Conservation (phyloP, 2,329 filamentous ascomycete genomes). For the Verticillium isaacii region DNA sequence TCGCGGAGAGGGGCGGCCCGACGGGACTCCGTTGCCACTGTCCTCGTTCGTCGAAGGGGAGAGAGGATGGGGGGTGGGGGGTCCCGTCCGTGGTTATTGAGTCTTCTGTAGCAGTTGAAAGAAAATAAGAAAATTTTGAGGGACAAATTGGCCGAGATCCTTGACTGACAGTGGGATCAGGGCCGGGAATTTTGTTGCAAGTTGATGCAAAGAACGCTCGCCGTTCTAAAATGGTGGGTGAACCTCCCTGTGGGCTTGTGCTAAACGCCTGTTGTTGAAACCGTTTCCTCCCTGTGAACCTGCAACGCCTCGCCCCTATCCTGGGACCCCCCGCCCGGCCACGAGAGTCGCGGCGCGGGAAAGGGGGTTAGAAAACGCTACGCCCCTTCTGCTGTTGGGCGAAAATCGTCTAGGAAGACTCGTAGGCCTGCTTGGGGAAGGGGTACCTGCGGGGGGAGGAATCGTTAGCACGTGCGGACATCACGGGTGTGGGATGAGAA, state of each 20-base stretch:
- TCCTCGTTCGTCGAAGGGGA: too few species aligned
- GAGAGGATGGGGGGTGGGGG: too few species aligned
- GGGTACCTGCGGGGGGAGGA: constrained; percentile 55
- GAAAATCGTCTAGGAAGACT: constrained; percentile 31
- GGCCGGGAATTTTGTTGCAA: not conserved
- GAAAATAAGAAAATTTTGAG: not conserved
- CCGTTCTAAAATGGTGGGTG: not conserved
- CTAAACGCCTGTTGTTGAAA: constrained; percentile 51
- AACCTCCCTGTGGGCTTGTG: constrained; percentile 22
- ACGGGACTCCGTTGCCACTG: too few species aligned
- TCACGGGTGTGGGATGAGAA: not conserved
- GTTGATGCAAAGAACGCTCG: constrained; percentile 11
- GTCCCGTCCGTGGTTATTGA: not conserved
- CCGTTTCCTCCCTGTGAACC: constrained; percentile 33
- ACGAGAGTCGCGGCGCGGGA: not conserved
- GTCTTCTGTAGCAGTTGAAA: not conserved
- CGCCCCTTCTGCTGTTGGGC: not conserved
- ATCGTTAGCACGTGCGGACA: not conserved
- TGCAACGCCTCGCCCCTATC: constrained; percentile 36
- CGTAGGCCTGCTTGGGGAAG: constrained; percentile 75
- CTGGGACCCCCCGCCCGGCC: constrained; percentile 3
- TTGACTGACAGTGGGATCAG: not conserved
- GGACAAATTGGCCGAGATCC: not conserved
- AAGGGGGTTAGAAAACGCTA: constrained; percentile 17
- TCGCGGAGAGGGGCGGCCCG: not conserved